These are phyloP conservation scores for Tricholoma bakamatsutake DNA, from an alignment of 768 basidiomycete species.

Conservation along the genomic window DNA sequence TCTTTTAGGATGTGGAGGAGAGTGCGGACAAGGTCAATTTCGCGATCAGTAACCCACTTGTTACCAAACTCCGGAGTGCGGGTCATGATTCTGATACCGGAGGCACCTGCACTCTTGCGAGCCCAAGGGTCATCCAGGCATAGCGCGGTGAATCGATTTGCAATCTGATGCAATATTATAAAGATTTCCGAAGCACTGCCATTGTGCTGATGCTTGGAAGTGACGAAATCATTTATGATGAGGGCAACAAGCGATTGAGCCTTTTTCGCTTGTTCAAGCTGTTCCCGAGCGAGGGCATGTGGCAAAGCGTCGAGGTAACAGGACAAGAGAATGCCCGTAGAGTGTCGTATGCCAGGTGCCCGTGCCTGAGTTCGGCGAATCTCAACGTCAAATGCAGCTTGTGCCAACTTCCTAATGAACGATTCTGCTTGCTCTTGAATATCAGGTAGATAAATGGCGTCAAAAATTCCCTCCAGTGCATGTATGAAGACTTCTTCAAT, in stretches of 20 bases:
- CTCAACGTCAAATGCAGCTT: constrained; percentile 70
- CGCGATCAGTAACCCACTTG: constrained; percentile 80
- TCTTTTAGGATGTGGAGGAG: constrained; percentile 92
- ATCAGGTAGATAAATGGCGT: constrained; percentile 66
- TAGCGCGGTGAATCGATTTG: constrained; percentile 75
- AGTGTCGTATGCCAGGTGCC: constrained; percentile 44
- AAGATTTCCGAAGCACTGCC: constrained; percentile 51
- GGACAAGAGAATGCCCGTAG: constrained; percentile 52
- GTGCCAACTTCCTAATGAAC: constrained; percentile 65
- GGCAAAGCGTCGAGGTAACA: constrained; percentile 81
- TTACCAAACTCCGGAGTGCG: constrained; percentile 62
- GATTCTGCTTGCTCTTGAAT: constrained; percentile 62
- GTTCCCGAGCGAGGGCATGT: constrained; percentile 65
- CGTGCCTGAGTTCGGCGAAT: constrained; percentile 53
- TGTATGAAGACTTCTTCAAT: constrained; percentile 67
- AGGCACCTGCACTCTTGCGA: constrained; percentile 84
- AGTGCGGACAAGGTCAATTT: constrained; percentile 85
- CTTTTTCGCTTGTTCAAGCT: constrained; percentile 50
- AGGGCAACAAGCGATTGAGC: constrained; percentile 55
- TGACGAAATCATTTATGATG: constrained; percentile 64
- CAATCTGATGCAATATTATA: constrained; percentile 73
- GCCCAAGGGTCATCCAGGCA: constrained; percentile 92
- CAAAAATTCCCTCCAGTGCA: constrained; percentile 72
- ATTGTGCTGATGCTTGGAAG: constrained; percentile 41
- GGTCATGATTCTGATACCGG: constrained; percentile 78